phyloP scores from a whole-genome alignment of 2,329 filamentous ascomycete genomes.

The Gyromitra esculenta region DNA sequence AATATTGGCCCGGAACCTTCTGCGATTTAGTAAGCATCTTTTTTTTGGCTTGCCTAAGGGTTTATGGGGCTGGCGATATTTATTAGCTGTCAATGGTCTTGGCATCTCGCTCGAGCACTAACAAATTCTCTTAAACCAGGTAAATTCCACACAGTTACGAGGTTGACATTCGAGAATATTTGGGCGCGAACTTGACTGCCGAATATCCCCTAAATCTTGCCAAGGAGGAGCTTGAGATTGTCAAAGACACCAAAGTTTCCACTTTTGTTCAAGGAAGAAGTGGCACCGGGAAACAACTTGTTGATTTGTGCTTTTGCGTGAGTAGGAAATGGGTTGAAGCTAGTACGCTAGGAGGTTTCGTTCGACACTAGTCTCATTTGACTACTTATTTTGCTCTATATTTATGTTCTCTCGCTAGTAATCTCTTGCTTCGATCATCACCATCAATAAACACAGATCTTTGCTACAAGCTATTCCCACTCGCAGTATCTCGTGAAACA shows the following conservation, averaged over 20 bases:
- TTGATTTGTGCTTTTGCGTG: too few relatives aligned
- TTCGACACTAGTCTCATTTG: too few relatives aligned
- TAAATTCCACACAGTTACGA: conserved; percentile 22
- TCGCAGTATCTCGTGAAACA: too few relatives aligned
- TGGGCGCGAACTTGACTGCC: neutral
- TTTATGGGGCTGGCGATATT: conserved; percentile 26
- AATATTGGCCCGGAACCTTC: neutral
- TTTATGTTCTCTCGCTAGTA: too few relatives aligned
- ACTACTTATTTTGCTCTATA: too few relatives aligned
- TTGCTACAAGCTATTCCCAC: too few relatives aligned
- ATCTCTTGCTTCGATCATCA: too few relatives aligned
- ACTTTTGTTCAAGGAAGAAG: conserved; percentile 59
- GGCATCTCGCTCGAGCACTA: conserved; percentile 43
- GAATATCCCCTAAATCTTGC: conserved; percentile 29
- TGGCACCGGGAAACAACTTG: conserved; percentile 59
- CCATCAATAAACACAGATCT: too few relatives aligned
- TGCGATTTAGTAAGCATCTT: conserved; percentile 21
- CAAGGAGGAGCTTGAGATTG: conserved; percentile 57
- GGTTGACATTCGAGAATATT: conserved; percentile 22
- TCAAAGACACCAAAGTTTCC: conserved; percentile 57
- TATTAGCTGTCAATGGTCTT: neutral
- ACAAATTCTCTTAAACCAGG: conserved; percentile 12
- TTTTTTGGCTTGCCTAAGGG: conserved; percentile 4
- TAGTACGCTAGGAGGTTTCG: too few relatives aligned
- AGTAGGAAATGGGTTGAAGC: too few relatives aligned